Percentiles rank a stretch among this genome's conserved stretches.
Evolutionary conservation across 2,329 filamentous ascomycete genomes (phyloP).

Genomic region (Alternaria alternata): DNA sequence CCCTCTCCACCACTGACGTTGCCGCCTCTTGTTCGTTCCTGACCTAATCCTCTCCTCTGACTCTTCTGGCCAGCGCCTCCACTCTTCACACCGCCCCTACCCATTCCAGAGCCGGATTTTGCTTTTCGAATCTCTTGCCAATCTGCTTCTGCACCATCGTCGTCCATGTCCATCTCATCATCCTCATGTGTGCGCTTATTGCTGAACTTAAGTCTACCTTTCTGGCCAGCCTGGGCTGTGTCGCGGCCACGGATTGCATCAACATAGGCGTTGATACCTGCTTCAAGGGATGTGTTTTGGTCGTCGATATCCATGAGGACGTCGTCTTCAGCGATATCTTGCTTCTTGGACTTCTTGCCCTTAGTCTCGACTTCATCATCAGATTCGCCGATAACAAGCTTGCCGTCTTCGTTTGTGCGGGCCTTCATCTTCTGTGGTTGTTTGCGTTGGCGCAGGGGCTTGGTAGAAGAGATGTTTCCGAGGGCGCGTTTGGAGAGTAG

Average conservation of each 20-base stretch:
- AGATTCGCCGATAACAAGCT: constrained; percentile 74
- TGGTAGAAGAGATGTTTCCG: constrained; percentile 91
- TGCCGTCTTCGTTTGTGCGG: constrained; percentile 74
- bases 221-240: constrained; percentile 65
- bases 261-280: constrained; percentile 68
- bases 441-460: constrained; percentile 72
- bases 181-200: constrained; percentile 56
- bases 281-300: constrained; percentile 54
- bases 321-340: constrained; percentile 49
- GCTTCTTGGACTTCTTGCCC: constrained; percentile 45
- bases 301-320: constrained; percentile 69
- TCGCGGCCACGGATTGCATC: constrained; percentile 68
- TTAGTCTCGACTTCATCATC: constrained; percentile 42
- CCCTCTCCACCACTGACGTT: constrained; percentile 26
- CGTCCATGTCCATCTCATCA: constrained; percentile 59
- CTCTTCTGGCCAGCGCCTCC: constrained; percentile 29
- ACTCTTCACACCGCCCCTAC: constrained; percentile 33
- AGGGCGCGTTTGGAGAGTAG: constrained; percentile 88
- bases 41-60: constrained; percentile 49
- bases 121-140: constrained; percentile 48
- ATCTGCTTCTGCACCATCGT: constrained; percentile 48
- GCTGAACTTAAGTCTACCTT: constrained; percentile 68
- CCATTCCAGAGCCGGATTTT: constrained; percentile 44
- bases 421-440: constrained; percentile 56
- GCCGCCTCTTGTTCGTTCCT: constrained; percentile 45